These are phyloP conservation scores for Sclerotiophoma versabilis DNA, from an alignment of 2,329 filamentous ascomycete genomes.

Conservation along the genomic window DNA sequence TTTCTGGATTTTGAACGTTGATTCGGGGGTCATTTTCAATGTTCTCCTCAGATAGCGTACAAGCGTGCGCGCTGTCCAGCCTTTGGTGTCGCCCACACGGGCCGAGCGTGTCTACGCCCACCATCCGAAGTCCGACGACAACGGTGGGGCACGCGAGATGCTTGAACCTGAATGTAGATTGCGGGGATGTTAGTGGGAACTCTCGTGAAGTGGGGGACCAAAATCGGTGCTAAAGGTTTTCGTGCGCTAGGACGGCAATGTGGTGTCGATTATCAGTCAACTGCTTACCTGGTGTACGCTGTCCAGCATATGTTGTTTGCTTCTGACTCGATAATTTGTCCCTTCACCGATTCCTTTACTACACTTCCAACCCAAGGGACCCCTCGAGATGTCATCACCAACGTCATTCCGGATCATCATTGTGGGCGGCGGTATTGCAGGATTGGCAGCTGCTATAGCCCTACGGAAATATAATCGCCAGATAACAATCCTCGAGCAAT, in stretches of 20 bases:
- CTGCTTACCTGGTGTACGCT: neutral
- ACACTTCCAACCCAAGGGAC: constrained; percentile 3
- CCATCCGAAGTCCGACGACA: neutral
- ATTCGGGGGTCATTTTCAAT: neutral
- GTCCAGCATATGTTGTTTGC: neutral
- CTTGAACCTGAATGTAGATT: neutral
- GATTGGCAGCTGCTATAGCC: constrained; percentile 42
- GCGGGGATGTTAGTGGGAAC: neutral
- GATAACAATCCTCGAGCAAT: constrained; percentile 46
- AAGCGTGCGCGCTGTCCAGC: neutral
- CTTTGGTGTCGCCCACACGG: neutral
- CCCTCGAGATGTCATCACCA: constrained; percentile 21
- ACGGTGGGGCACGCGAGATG: neutral
- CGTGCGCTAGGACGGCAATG: neutral
- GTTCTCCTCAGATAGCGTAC: neutral
- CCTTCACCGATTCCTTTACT: neutral
- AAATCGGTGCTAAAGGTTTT: neutral
- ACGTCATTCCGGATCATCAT: constrained; percentile 43
- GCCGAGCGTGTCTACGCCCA: neutral
- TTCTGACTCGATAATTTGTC: neutral
- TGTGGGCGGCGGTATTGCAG: constrained; percentile 36
- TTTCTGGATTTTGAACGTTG: too few species aligned
- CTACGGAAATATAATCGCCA: constrained; percentile 44
- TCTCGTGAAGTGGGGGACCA: neutral
- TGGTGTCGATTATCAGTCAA: neutral